Base-by-base conservation (phyloP, 768 basidiomycete genomes). In the Boletus tomentosulus region DNA sequence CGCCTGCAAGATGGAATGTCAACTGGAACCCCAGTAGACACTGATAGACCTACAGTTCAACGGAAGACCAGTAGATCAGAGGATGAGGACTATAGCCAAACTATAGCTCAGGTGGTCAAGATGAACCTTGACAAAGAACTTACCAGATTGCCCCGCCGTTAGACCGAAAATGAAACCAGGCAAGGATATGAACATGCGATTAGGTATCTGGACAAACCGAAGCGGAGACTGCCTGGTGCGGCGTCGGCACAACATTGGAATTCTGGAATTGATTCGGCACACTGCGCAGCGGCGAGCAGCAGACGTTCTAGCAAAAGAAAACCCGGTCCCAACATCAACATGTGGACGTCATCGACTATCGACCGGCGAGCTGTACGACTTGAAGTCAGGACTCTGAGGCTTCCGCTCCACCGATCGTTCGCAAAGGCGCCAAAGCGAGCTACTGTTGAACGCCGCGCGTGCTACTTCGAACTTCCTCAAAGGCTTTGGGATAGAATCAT, bases 401-500 rank as follows among this genome's bases (percentile, higher is more conserved):
- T 12, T 54, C 53, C 15, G 2, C 7, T 50, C 50, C 42, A 46
- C 37, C 54, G 46, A 39, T 47, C 46, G 44, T 27, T 44, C 33
- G 15, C 19, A 16, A 43, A n/a, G 34, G 34, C n/a, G 8, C 37
- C 12, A 7, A 55, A 19, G 8, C 50, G 48, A 30, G n/a, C 33
- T 16, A 10, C 25, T 3, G 22, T 24, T 3, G 31, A 44, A 24
- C 15, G 16, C 7, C 51, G 13, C 25, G n/a, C 16, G 28, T 15
- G 42, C 25, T 11, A 46, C 19, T 19, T 55, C 37, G 38, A 50
- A 33, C 50, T 38, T 37, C 55, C 65, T 46, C 55, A 54, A 43
- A 46, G 41, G 8, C 48, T 45, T 30, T 63, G 62, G 62, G 65
- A 67, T n/a, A 58, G 53, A 35, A 37, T 61, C 51, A 41, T 69